Evolutionary conservation across 345 rosid species (phyloP).

Genomic region (Eucalyptus curtisii): DNA sequence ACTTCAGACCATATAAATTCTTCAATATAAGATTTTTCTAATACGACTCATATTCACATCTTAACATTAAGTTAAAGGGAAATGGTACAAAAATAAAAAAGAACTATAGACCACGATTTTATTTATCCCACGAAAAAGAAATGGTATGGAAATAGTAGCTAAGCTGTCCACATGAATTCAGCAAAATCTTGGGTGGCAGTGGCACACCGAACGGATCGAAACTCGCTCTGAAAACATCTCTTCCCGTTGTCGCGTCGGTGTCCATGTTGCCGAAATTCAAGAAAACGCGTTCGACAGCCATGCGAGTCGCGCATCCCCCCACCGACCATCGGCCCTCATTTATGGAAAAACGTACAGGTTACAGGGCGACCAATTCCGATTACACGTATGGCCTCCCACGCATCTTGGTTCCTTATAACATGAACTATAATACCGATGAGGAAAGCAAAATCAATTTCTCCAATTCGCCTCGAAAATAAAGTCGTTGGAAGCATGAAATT

Average conservation of each 20-base stretch:
- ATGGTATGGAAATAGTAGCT: background rate
- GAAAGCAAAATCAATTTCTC: background rate
- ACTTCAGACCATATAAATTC: background rate
- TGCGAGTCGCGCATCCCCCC: background rate
- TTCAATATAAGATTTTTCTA: accelerated
- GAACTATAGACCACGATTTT: no score
- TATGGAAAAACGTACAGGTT: background rate
- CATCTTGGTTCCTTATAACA: background rate
- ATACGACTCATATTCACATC: accelerated
- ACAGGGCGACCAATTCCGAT: background rate
- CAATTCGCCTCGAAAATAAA: background rate
- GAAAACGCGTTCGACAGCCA: background rate
- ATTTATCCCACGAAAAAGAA: no score
- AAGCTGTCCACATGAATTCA: background rate
- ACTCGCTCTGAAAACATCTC: background rate
- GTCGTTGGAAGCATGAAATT: background rate
- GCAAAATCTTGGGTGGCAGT: background rate
- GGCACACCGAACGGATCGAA: background rate
- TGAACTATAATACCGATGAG: background rate
- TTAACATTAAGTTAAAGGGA: background rate
- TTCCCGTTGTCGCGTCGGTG: background rate
- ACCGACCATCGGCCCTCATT: background rate
- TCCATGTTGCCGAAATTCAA: background rate
- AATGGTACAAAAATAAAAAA: background rate
- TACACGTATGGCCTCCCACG: background rate